Base-by-base conservation (phyloP, 2,329 filamentous ascomycete genomes). In the Exophiala viscosa region DNA sequence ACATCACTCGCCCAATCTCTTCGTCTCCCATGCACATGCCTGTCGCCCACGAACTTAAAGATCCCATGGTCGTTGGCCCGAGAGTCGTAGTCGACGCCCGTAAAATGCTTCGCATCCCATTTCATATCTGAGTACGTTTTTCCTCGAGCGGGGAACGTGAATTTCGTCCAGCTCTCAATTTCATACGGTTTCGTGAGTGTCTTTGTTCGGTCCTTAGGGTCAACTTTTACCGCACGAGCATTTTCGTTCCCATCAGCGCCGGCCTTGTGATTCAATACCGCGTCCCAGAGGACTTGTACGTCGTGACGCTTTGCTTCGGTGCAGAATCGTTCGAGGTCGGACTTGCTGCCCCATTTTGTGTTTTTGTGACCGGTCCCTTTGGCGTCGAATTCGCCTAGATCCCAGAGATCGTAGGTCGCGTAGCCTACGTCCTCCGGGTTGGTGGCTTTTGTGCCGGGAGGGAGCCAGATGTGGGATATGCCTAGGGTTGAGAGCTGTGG, bases 251-350 rank as follows among this genome's bases (percentile, higher is more conserved):
- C 74, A 65, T 88, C 86, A 5, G 83, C 85, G 2, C 78, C 85
- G 2, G 84, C 83, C 66, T 86, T 87, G 65, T 88, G 86, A 62
- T 88, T 88, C 44, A 88, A 70, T 3, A 90, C 84, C 1, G 84
- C 81, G 66, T 88, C 86, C 77, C 84, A 88, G 58, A 86, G 77
- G 0, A 87, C 62, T 0, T 77, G 76, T 5, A 88, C 72, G 0
- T 76, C 79, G 17, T 76, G 60, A 33, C 76, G 69, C 44, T 77
- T 73, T 0, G 83, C 83, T 9, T 69, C 67, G 18, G 73, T 67
- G 3, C 73, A 69, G 40, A 89, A 67, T 13, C 73, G 70, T 2
- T 78, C 59, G 13, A 89, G 70, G 50, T 88, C 83, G 39, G 79
- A 75, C 61, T 81, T 82, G 2, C 72, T 71, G 2, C 86, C 86